These are phyloP conservation scores for Tylopilus felleus DNA, from an alignment of 768 basidiomycete genomes.

Conservation along the genomic window DNA sequence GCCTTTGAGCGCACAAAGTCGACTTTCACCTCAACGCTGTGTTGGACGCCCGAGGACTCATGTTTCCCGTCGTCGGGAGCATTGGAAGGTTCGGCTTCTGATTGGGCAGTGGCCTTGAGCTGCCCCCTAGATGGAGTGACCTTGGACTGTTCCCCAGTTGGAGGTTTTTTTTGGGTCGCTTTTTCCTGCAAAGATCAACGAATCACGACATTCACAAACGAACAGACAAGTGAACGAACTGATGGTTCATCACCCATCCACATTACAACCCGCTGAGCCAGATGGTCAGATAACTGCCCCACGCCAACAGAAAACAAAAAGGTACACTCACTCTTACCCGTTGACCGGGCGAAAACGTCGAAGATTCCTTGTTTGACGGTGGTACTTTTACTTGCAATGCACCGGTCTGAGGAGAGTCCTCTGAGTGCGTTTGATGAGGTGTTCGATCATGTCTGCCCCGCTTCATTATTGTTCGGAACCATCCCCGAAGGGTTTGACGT, in stretches of 20 bases:
- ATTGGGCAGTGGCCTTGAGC: too few species aligned
- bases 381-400: background rate
- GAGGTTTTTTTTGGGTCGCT: background rate
- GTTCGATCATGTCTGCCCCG: too few species aligned
- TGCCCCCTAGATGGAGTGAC: too few species aligned
- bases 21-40: too few species aligned
- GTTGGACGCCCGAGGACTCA: too few species aligned
- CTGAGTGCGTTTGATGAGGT: background rate
- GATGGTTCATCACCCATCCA: too few species aligned
- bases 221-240: background rate
- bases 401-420: background rate
- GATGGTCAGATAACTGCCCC: background rate
- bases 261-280: background rate
- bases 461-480: background rate
- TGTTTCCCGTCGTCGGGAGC: too few species aligned
- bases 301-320: background rate
- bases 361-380: background rate
- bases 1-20: too few species aligned
- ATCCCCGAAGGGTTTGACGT: background rate
- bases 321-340: background rate
- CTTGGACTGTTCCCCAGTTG: too few species aligned
- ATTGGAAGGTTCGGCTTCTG: too few species aligned
- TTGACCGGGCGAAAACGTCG: background rate
- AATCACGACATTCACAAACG: background rate
- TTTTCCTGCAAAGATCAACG: background rate